These are phyloP conservation scores for Magnolia changhungtana DNA, from an alignment of 164 flowering plant species.

Conservation along the genomic window DNA sequence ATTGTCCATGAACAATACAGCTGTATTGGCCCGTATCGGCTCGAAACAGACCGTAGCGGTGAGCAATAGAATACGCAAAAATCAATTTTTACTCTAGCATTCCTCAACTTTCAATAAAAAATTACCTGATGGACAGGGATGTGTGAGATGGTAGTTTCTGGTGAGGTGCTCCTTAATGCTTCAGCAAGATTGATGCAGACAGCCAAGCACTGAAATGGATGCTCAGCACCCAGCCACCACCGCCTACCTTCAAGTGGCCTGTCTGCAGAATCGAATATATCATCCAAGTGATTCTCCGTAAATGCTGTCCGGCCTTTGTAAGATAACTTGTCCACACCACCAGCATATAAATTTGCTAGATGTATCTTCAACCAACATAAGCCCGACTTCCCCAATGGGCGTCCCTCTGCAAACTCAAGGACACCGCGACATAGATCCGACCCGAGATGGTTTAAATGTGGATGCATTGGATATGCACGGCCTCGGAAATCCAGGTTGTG, in stretches of 20 bases:
- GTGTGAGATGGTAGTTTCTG: conserved; percentile 75
- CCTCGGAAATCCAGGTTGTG: conserved; percentile 98
- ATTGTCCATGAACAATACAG: too few species aligned
- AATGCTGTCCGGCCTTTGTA: conserved; percentile 73
- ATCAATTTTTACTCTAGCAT: background rate
- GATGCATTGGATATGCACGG: conserved; percentile 99
- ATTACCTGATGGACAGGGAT: conserved; percentile 67
- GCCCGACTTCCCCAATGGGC: conserved; percentile 87
- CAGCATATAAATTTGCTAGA: conserved; percentile 85
- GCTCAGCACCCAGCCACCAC: conserved; percentile 97
- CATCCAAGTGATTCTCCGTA: conserved; percentile 79
- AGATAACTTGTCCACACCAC: conserved; percentile 88
- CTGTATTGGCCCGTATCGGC: too few species aligned
- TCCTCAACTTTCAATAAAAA: background rate
- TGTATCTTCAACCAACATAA: conserved; percentile 93
- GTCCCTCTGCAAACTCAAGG: conserved; percentile 93
- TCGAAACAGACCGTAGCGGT: too few species aligned
- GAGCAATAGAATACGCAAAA: too few species aligned
- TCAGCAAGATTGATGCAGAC: conserved; percentile 71
- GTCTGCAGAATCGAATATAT: conserved; percentile 91
- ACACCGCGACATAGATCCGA: conserved; percentile 94
- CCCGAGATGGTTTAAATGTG: conserved; percentile 92
- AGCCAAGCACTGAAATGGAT: conserved; percentile 88
- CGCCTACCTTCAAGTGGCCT: conserved; percentile 88
- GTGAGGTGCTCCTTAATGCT: conserved; percentile 80